Evolutionary conservation across 129 eudicot genomes (phyloP), one percentile per base, ranked within the genome.

Genomic region (Helichrysum umbraculigerum): DNA sequence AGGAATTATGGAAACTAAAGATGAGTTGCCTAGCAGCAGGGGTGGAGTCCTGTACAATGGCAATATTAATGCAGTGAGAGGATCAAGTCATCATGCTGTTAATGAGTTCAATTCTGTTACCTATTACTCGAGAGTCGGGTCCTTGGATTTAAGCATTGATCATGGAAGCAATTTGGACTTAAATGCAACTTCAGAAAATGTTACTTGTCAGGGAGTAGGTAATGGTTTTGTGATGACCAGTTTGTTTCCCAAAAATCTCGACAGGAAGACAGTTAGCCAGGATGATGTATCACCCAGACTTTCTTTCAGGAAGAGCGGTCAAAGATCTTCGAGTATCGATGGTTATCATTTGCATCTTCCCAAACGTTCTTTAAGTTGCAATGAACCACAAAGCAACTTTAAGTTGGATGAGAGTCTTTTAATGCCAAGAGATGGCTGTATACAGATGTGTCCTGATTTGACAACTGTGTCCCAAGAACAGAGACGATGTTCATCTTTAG

Each of bases 391-490:
- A 62, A 75, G 69, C 58, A 72, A 57, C 7, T n/a, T 80, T 9
- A 84, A 63, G 57, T 6, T 70, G 79, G 91, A 83, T 57, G 80
- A 75, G 35, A 77, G 60, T 50, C 80, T 30, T 16, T 41, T 54
- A 69, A 70, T 50, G 17, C 32, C 85, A 6, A 79, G 34, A 15
- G 88, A 77, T 4, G 77, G 17, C 60, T 86, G 25, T 75, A 81
- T 84, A 5, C 82, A 79, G 33, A 90, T 81, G 85, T 84, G 92
- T 19, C 41, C 74, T 65, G 72, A 41, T 66, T 20, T 81, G 47
- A 60, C 76, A 39, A 20, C 83, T 32, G 86, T 76, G 58, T 37
- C 80, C 75, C 83, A 80, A 34, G 85, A 85, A 73, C 82, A 76
- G 69, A 58, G 50, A 33, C 76, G 68, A 19, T 66, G 89, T 73